These are phyloP conservation scores for Cytospora chrysosperma DNA, from an alignment of 2,329 filamentous ascomycete species.

Conservation along the genomic window DNA sequence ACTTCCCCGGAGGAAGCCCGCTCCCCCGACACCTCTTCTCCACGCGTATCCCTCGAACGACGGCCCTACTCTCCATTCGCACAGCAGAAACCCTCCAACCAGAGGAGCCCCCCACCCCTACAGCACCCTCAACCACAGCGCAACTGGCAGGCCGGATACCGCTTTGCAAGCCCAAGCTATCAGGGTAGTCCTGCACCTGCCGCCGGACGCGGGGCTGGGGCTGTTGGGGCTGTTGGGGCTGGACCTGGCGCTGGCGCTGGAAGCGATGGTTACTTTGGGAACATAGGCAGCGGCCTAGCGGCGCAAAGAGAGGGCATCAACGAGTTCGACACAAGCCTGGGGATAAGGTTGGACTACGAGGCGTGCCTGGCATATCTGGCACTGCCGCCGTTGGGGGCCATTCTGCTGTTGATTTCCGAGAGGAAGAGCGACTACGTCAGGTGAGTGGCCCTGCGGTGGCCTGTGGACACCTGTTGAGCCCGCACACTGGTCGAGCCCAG, in stretches of 20 bases:
- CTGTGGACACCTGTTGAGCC: background rate
- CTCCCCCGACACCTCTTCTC: slow-evolving; percentile 60
- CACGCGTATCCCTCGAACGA: slow-evolving; percentile 59
- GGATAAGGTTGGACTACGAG: slow-evolving; percentile 83
- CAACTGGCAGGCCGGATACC: slow-evolving; percentile 47
- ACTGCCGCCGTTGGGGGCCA: slow-evolving; percentile 80
- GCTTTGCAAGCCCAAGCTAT: slow-evolving; percentile 36
- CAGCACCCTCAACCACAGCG: slow-evolving; percentile 59
- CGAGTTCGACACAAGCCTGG: slow-evolving; percentile 89
- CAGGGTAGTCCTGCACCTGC: slow-evolving; percentile 30
- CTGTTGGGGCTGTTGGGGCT: slow-evolving; percentile 24
- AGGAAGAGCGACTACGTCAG: slow-evolving; percentile 96
- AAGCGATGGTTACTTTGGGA: slow-evolving; percentile 40
- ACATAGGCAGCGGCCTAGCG: slow-evolving; percentile 35
- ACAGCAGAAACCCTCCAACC: slow-evolving; percentile 38
- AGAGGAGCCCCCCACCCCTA: slow-evolving; percentile 44
- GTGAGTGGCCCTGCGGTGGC: no score
- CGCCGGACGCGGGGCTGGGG: slow-evolving; percentile 22
- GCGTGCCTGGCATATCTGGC: slow-evolving; percentile 85
- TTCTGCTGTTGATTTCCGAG: slow-evolving; percentile 81
- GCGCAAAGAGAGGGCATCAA: slow-evolving; percentile 59
- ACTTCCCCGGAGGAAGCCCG: slow-evolving; percentile 82
- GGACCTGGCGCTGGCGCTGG: slow-evolving; percentile 25
- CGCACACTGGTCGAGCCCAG: background rate
- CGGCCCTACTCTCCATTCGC: slow-evolving; percentile 54